phyloP scores from a whole-genome alignment of 2,329 filamentous ascomycete species.

The Clonostachys byssicola region DNA sequence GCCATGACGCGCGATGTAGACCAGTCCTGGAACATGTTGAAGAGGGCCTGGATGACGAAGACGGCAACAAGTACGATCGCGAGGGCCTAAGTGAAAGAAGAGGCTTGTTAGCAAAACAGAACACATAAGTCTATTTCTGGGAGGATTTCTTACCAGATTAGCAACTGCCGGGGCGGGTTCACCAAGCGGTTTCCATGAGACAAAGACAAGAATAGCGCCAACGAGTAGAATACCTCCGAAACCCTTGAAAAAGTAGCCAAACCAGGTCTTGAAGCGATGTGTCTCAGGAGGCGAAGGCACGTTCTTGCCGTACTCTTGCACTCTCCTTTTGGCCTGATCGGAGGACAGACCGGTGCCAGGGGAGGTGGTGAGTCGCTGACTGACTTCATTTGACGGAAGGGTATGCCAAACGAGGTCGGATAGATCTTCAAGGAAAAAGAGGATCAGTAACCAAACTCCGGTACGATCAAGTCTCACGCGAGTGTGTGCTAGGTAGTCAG shows the following conservation, averaged over 20 bases:
- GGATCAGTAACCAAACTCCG: too few relatives aligned
- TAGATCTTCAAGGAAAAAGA: conserved; percentile 38
- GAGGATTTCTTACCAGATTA: conserved; percentile 39
- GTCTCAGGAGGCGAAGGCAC: conserved; percentile 62
- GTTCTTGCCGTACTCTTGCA: conserved; percentile 62
- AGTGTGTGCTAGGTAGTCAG: background rate
- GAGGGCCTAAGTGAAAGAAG: conserved; percentile 39
- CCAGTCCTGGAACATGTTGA: conserved; percentile 72
- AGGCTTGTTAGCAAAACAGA: background rate
- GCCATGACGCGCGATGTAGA: conserved; percentile 74
- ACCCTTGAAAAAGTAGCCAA: conserved; percentile 73
- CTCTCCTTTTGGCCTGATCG: conserved; percentile 49
- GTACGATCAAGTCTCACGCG: background rate
- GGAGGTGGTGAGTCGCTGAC: conserved; percentile 54
- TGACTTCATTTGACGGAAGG: conserved; percentile 52
- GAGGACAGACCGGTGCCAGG: conserved; percentile 52
- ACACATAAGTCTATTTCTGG: background rate
- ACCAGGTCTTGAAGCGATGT: conserved; percentile 49
- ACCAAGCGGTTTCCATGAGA: conserved; percentile 73
- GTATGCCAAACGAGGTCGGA: conserved; percentile 66
- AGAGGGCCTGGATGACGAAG: conserved; percentile 64
- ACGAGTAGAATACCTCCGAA: conserved; percentile 69
- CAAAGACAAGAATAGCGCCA: conserved; percentile 67
- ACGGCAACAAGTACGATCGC: conserved; percentile 70
- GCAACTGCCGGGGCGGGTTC: conserved; percentile 59